Evolutionary conservation across 805 yeast species (phyloP).

Genomic region (Candida sakaeoensis): DNA sequence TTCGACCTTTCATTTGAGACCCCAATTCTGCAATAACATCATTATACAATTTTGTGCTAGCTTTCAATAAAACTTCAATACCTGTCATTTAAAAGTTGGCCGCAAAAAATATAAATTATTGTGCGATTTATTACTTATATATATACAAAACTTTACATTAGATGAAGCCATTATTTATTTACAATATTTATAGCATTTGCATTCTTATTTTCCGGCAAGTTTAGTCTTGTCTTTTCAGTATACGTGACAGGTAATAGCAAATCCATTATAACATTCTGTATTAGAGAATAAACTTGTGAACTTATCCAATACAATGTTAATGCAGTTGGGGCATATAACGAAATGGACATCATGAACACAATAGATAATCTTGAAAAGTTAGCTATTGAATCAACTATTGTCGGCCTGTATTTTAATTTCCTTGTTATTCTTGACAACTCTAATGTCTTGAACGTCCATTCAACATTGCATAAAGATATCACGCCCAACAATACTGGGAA

Average conservation of each 20-base stretch:
- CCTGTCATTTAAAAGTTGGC: background rate
- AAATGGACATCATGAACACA: conserved; percentile 75
- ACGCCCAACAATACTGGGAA: conserved; percentile 73
- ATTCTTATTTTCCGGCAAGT: conserved; percentile 10
- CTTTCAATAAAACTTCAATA: conserved; percentile 12
- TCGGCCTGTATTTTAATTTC: conserved; percentile 48
- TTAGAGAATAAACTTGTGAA: conserved; percentile 71
- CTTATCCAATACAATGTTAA: conserved; percentile 86
- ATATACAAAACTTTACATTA: background rate
- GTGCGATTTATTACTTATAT: background rate
- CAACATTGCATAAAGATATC: conserved; percentile 70
- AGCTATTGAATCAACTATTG: conserved; percentile 59
- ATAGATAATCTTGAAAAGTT: conserved; percentile 72
- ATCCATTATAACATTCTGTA: conserved; percentile 74
- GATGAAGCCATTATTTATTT: background rate
- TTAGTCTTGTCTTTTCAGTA: conserved; percentile 40
- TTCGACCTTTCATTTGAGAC: background rate
- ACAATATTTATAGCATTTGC: conserved; percentile 10
- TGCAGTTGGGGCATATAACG: conserved; percentile 84
- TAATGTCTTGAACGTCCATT: conserved; percentile 72
- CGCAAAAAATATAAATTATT: background rate
- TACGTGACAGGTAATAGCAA: conserved; percentile 55
- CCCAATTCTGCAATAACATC: conserved; percentile 13
- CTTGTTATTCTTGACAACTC: conserved; percentile 42
- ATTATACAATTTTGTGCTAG: conserved; percentile 23